Evolutionary conservation across 1,284 basidiomycete genomes (phyloP), one percentile per base, ranked within the genome.

Genomic region (Ustilago bromivora): DNA sequence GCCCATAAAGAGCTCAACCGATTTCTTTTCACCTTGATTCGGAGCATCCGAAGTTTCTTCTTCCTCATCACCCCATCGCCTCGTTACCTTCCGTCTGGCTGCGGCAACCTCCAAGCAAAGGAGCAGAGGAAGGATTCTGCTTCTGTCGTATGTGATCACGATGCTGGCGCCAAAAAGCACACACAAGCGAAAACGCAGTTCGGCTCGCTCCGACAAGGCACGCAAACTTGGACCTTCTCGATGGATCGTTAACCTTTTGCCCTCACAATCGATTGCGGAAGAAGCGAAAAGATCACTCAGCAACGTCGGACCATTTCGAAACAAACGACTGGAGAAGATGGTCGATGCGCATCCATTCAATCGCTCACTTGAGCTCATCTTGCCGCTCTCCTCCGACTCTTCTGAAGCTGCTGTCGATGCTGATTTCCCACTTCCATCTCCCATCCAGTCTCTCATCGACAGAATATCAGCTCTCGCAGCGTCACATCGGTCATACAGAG

Each of bases 111-210:
- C 15, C 19, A 13, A 52, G 51, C 6, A 8, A 19, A 3, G 23
- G n/a, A n/a, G 10, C 43, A 6, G 7, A 19, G 28, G 23, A n/a
- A 19, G 7, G n/a, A 10, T 3, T 12, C 11, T 38, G 17, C 35
- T 55, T 5, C 31, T 36, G 32, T 2, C 3, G 47, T 23, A 28
- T 32, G 4, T 38, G 10, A 23, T 28, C 46, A 23, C 0, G 12
- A 79, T 79, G 78, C 65, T 77, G 7, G 67, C 66, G n/a, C 58
- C 66, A 10, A 79, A 69, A 62, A 83, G 82, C 66, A 77, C 82
- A 19, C 83, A 84, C 76, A 84, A 84, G 76, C 75, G 83, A 7
- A 82, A 76, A 51, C 76, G 83, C 47, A 81, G 81, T 60, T 81
- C 83, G 32, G 66, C 75, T 47, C 74, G 83, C 15, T 77, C 82